Percentiles rank a stretch among this genome's conserved stretches.
Evolutionary conservation across 352 stramenopile genomes (phyloP).

Genomic region (Phytophthora pinifolia): DNA sequence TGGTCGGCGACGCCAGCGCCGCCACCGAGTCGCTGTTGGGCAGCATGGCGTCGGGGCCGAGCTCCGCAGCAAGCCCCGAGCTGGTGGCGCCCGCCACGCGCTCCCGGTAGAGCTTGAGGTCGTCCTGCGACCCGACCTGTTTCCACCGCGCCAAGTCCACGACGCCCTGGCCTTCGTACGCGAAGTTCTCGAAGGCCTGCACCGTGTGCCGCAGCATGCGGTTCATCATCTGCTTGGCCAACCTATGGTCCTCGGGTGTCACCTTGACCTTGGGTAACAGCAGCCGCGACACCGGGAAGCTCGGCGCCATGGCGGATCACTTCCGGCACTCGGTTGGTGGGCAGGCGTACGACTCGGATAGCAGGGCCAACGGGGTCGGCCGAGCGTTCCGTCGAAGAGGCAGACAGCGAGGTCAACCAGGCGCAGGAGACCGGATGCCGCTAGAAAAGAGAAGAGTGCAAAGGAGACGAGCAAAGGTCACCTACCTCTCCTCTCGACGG

Average conservation of each 20-base stretch:
- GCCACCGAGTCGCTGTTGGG: slow-evolving; percentile 34
- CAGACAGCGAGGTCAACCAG: too few relatives aligned
- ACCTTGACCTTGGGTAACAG: slow-evolving; percentile 47
- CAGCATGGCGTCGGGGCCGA: slow-evolving; percentile 34
- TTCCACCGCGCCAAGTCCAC: slow-evolving; percentile 53
- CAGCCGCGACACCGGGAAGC: slow-evolving; percentile 53
- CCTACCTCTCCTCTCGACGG: too few relatives aligned
- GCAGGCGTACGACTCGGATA: too few relatives aligned
- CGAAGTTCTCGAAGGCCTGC: slow-evolving; percentile 48
- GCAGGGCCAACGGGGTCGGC: too few relatives aligned
- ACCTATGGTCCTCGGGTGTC: slow-evolving; percentile 33
- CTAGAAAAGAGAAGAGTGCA: too few relatives aligned
- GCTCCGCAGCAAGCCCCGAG: slow-evolving; percentile 25
- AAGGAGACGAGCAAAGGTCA: too few relatives aligned
- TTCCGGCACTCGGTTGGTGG: too few relatives aligned
- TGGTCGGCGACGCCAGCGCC: slow-evolving; percentile 23
- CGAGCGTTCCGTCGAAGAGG: too few relatives aligned
- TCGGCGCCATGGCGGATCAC: slow-evolving; percentile 24
- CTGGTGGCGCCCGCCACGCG: slow-evolving; percentile 31
- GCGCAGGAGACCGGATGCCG: too few relatives aligned
- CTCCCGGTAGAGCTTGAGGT: slow-evolving; percentile 54
- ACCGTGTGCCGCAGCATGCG: slow-evolving; percentile 48
- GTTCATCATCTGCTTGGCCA: slow-evolving; percentile 42
- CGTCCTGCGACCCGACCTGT: slow-evolving; percentile 36
- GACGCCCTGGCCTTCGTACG: slow-evolving; percentile 29